Base-by-base conservation (phyloP, 305 asterid species). In the Fraxinus dipetala region DNA sequence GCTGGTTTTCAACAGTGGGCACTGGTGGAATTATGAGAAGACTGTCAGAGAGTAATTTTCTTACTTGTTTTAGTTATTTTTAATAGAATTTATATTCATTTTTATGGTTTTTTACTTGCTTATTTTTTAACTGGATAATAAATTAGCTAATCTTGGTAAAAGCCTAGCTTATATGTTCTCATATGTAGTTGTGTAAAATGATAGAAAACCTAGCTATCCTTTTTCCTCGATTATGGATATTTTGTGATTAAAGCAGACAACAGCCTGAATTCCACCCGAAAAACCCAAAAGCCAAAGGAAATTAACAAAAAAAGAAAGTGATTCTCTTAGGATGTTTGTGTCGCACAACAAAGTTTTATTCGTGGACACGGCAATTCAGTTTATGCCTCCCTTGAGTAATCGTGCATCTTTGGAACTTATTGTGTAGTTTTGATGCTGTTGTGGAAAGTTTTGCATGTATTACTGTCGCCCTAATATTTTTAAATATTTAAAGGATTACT, bases 11-110 rank as follows among this genome's bases (percentile, higher is more conserved):
- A 96, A 96, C 86, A 92, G 94, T 0, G 99, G 98, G 1, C 99
- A 96, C 63, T 96, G 99, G 99, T 96, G 98, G 98, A 96, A 90
- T 82, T 79, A 88, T 34, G 98, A 91, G 84, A 96, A 96, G 88
- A 96, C 99, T 28, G 85, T 87, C 73, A 87, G 92, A 88, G 91
- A 78, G 98, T 94, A 88, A 63, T 56, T 80, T 77, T 79, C 31
- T 31, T 28, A 56, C 81, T 84, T 45, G 34, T 24, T 65, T 65
- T 65, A 65, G 18, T 28, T 28, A 65, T 10, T 65, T 65, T 63
- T 24, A 63, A 10, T 18, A 63, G 31, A 63, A 24, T 24, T 63
- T 26, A 63, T 61, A 7, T 3, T 13, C 4, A 2, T 24, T 22
- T 63, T 28, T 26, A 65, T 65, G 32, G 34, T 35, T 10, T 24